Evolutionary conservation across 768 basidiomycete genomes (phyloP).

Genomic region (Pisolithus orientalis): DNA sequence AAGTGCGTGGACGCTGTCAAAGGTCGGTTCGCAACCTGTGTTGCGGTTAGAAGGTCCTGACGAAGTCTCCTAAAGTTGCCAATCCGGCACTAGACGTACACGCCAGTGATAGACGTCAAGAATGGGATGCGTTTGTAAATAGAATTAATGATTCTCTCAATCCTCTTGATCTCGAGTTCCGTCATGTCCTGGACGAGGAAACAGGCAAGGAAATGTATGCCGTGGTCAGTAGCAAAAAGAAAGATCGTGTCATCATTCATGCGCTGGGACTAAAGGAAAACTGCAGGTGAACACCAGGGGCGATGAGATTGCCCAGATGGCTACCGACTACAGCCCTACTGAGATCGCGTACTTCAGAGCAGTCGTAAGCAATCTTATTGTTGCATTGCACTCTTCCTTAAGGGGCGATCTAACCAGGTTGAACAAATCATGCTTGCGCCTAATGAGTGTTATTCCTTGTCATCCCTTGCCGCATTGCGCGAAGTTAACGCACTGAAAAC

Average conservation of each 20-base stretch:
- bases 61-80: conserved; percentile 36
- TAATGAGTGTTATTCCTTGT: conserved; percentile 65
- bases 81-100: conserved; percentile 44
- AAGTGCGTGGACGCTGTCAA: conserved; percentile 63
- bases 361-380: conserved; percentile 43
- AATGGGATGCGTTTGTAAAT: conserved; percentile 57
- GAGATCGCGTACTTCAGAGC: conserved; percentile 86
- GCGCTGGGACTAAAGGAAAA: not conserved
- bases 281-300: conserved; percentile 71
- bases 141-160: conserved; percentile 60
- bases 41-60: too few relatives aligned
- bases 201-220: conserved; percentile 61
- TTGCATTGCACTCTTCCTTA: not conserved
- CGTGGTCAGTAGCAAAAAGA: conserved; percentile 45
- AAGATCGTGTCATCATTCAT: not conserved
- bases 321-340: conserved; percentile 70
- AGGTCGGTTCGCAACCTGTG: conserved; percentile 34
- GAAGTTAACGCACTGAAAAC: conserved; percentile 55
- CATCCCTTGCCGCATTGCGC: conserved; percentile 70
- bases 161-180: conserved; percentile 68
- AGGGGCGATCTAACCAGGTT: conserved; percentile 42
- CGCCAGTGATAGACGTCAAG: conserved; percentile 34
- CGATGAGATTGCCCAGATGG: conserved; percentile 78
- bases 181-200: conserved; percentile 53
- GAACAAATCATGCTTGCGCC: conserved; percentile 85